phyloP scores from a whole-genome alignment of 805 yeast species.

The Priceomyces haplophilus region DNA sequence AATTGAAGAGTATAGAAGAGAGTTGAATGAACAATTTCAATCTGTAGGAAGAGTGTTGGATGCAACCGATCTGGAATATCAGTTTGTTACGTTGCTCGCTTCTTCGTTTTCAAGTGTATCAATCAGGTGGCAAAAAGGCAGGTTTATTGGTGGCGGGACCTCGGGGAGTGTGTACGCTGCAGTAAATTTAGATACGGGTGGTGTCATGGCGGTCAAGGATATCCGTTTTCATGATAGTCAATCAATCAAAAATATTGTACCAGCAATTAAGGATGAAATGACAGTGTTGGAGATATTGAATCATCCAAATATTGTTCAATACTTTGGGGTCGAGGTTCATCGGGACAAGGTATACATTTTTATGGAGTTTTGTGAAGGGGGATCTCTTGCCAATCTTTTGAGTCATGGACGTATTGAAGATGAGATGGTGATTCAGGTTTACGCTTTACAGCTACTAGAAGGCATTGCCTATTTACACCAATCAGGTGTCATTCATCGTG shows the following conservation, averaged over 20 bases:
- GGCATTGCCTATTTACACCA: slow-evolving; percentile 93
- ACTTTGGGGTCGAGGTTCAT: slow-evolving; percentile 96
- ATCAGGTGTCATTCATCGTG: slow-evolving; percentile 94
- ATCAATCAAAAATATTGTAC: slow-evolving; percentile 77
- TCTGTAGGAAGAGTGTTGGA: slow-evolving; percentile 87
- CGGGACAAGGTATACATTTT: slow-evolving; percentile 91
- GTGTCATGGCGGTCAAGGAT: slow-evolving; percentile 95
- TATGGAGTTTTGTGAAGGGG: slow-evolving; percentile 97
- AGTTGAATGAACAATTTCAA: slow-evolving; percentile 37
- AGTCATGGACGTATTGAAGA: slow-evolving; percentile 95
- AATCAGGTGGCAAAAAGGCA: slow-evolving; percentile 96
- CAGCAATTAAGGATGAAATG: slow-evolving; percentile 93
- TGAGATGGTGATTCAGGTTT: slow-evolving; percentile 86
- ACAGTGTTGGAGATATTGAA: slow-evolving; percentile 90
- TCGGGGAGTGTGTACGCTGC: slow-evolving; percentile 95
- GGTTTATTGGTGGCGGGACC: slow-evolving; percentile 90
- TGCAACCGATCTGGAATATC: slow-evolving; percentile 81
- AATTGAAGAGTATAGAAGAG: slow-evolving; percentile 57
- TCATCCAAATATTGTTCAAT: slow-evolving; percentile 95
- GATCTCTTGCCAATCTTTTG: slow-evolving; percentile 79
- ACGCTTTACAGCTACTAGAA: slow-evolving; percentile 88
- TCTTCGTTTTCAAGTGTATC: slow-evolving; percentile 86
- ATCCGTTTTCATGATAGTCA: slow-evolving; percentile 86
- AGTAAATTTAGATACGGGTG: slow-evolving; percentile 89
- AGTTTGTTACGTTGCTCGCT: slow-evolving; percentile 79